These are phyloP conservation scores for Blastocystis sp. DNA, from an alignment of 352 stramenopile genomes.

Conservation along the genomic window DNA sequence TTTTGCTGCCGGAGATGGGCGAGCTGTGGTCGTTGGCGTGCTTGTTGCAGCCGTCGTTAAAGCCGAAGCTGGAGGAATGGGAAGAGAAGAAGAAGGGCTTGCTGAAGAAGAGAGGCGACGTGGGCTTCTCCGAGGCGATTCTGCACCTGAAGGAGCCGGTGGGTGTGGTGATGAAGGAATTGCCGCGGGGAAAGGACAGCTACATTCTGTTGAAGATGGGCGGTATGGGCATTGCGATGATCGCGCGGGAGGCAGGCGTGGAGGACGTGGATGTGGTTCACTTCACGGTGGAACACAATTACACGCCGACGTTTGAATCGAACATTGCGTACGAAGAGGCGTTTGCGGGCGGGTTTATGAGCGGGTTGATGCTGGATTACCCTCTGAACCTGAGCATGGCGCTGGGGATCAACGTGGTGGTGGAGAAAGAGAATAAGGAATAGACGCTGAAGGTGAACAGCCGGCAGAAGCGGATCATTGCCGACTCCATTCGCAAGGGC, in stretches of 20 bases:
- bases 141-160: conserved; percentile 37
- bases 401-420: conserved; percentile 28
- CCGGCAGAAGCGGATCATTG: conserved; percentile 24
- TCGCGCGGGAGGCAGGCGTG: background rate
- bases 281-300: conserved; percentile 37
- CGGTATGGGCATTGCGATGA: conserved; percentile 1
- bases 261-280: conserved; percentile 56
- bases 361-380: conserved; percentile 29
- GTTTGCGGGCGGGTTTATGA: conserved; percentile 55
- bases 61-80: background rate
- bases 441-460: conserved; percentile 49
- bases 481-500: conserved; percentile 6
- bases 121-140: conserved; percentile 52
- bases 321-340: conserved; percentile 59
- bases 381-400: conserved; percentile 51
- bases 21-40: conserved; percentile 48
- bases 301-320: conserved; percentile 36
- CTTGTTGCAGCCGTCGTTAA: background rate
- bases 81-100: background rate
- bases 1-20: background rate
- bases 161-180: conserved; percentile 27
- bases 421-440: background rate
- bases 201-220: conserved; percentile 48
- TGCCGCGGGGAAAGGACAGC: conserved; percentile 24
- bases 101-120: background rate